Percentiles rank a stretch among this genome's conserved stretches.
These are phyloP conservation scores for Arthonia radiata DNA, from an alignment of 495 filamentous ascomycete species.

Conservation along the genomic window DNA sequence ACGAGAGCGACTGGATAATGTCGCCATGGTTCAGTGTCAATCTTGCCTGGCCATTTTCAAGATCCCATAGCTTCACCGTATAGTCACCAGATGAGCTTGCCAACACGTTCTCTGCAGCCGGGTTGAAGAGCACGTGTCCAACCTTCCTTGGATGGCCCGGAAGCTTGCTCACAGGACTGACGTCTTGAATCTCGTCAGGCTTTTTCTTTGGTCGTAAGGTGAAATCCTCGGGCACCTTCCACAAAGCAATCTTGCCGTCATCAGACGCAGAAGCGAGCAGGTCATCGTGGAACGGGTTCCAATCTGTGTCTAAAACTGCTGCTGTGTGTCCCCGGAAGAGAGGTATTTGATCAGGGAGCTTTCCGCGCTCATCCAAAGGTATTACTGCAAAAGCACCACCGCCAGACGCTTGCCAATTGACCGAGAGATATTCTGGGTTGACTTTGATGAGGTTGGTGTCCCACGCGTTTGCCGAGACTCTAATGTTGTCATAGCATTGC, in stretches of 20 bases:
- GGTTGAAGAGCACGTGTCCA: constrained; percentile 93
- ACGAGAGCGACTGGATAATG: constrained; percentile 83
- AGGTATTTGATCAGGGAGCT: constrained; percentile 77
- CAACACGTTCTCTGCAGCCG: constrained; percentile 82
- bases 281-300: constrained; percentile 87
- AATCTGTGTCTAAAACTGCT: constrained; percentile 90
- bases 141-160: constrained; percentile 65
- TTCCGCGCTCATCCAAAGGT: constrained; percentile 65
- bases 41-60: constrained; percentile 46
- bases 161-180: constrained; percentile 56
- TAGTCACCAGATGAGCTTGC: constrained; percentile 89
- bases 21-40: constrained; percentile 63
- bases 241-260: constrained; percentile 70
- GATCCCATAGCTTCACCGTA: constrained; percentile 90
- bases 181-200: constrained; percentile 56
- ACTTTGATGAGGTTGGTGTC: constrained; percentile 97
- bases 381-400: constrained; percentile 95
- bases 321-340: constrained; percentile 91
- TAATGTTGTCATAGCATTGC: constrained; percentile 91
- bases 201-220: constrained; percentile 61
- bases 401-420: constrained; percentile 96
- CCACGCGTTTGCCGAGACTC: constrained; percentile 92
- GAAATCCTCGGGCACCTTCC: constrained; percentile 80
- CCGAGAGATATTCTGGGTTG: constrained; percentile 74
- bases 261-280: constrained; percentile 85